A percentile compares a stretch with the other conserved stretches of the same genome.
phyloP scores from a whole-genome alignment of 345 rosid genomes.

The Pseudoturritis turrita region DNA sequence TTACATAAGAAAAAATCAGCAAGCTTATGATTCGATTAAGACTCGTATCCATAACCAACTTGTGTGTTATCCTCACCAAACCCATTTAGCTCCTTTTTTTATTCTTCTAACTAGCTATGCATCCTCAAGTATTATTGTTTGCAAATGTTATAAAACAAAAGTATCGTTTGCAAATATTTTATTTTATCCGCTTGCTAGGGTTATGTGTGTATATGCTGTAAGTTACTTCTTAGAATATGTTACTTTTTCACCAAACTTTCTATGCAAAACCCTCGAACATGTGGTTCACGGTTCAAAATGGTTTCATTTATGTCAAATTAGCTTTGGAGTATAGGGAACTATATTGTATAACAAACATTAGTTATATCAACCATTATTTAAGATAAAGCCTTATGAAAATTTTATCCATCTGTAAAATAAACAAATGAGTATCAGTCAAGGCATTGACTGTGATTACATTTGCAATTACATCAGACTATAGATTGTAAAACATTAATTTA shows the following conservation, averaged over 20 bases:
- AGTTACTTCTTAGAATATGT: background rate
- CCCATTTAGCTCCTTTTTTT: conserved; percentile 4
- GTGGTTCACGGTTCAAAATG: background rate
- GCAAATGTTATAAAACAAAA: background rate
- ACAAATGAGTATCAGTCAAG: conserved; percentile 18
- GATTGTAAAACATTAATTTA: background rate
- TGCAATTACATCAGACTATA: background rate
- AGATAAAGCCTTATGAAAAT: background rate
- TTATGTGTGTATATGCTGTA: background rate
- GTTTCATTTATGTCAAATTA: background rate
- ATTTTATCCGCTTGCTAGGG: background rate
- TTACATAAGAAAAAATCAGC: background rate
- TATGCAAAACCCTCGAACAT: background rate
- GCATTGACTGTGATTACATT: conserved; percentile 13
- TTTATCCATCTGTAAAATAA: background rate
- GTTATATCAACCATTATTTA: background rate
- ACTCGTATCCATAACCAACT: conserved; percentile 13
- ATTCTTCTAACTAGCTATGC: background rate
- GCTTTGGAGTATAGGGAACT: background rate
- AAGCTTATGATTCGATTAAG: conserved; percentile 29
- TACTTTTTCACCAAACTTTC: background rate
- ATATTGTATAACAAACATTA: background rate
- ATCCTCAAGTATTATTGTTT: background rate
- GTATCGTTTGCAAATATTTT: background rate
- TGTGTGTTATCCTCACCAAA: conserved; percentile 26